Evolutionary conservation across 441 rosid genomes (phyloP), one percentile per base, ranked within the genome.

Genomic region (Croton setiger): DNA sequence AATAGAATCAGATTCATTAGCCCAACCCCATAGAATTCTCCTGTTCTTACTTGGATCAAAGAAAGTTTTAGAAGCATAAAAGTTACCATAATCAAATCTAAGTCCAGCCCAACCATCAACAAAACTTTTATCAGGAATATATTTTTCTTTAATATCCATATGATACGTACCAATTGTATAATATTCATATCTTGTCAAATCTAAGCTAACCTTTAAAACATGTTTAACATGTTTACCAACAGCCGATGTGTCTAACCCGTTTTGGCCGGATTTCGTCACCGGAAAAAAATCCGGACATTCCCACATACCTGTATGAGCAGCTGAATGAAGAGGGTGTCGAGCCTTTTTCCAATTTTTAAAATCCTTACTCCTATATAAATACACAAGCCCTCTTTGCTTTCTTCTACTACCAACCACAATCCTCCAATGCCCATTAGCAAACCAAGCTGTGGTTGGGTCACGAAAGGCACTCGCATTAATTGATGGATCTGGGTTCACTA

Each of bases 361-460:
- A 36, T 91, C 92, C 69, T 68, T 69, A 36, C 98, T 94, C 57
- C 79, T 66, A 12, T 88, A 94, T 44, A 94, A 62, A 72, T 82
- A 77, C 33, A 81, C 94, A 0, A 94, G 60, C 7, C 98, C 99
- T 67, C 85, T 78, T 13, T 52, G 43, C 31, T 81, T 83, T 59
- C 84, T 78, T 20, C 13, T 75, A 41, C 98, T 77, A 0, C 98
- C 98, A 0, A 94, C 80, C 6, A 82, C 9, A 0, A 80, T 82
- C 68, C 80, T 81, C 98, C 96, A 94, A 11, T 82, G 77, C 3
- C 87, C 89, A 15, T 78, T 83, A 8, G 59, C 67, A 23, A 66
- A 73, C 99, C 99, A 94, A 1, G 97, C 94, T 0, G 98, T 94
- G 61, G 97, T 87, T 0, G 99, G 99, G 67, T 94, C 99, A 15